phyloP scores from a whole-genome alignment of 2,329 filamentous ascomycete genomes.

The Leptographium lundbergii region DNA sequence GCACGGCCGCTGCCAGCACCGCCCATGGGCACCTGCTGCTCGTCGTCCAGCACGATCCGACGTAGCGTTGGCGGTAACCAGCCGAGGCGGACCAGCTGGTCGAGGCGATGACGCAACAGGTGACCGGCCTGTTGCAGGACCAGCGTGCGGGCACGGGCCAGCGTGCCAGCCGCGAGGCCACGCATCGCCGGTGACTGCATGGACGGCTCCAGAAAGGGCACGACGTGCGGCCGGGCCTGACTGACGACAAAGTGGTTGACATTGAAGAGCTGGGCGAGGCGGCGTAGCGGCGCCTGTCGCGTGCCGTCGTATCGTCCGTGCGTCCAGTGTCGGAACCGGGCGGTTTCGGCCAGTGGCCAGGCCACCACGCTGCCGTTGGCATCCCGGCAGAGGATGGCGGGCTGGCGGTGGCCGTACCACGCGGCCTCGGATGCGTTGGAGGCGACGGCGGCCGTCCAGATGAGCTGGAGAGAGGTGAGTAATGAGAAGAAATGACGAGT shows the following conservation, averaged over 20 bases:
- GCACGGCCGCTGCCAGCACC: slow-evolving; percentile 19
- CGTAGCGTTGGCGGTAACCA: slow-evolving; percentile 58
- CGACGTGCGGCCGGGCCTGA: slow-evolving; percentile 79
- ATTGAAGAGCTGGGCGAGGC: slow-evolving; percentile 75
- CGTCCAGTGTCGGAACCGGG: slow-evolving; percentile 58
- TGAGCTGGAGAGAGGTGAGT: slow-evolving; percentile 30
- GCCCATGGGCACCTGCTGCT: slow-evolving; percentile 41
- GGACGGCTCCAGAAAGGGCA: slow-evolving; percentile 72
- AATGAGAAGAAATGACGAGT: too few species aligned
- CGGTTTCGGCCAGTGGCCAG: slow-evolving; percentile 53
- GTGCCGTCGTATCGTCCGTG: slow-evolving; percentile 41
- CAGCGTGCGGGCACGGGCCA: slow-evolving; percentile 35
- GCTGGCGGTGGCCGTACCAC: slow-evolving; percentile 51
- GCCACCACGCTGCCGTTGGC: slow-evolving; percentile 49
- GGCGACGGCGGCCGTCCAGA: slow-evolving; percentile 67
- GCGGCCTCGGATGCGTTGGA: slow-evolving; percentile 57
- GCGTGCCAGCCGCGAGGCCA: slow-evolving; percentile 30
- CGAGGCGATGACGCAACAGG: slow-evolving; percentile 56
- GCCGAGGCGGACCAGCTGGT: slow-evolving; percentile 67
- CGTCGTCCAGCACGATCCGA: slow-evolving; percentile 67
- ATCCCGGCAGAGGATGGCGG: slow-evolving; percentile 64
- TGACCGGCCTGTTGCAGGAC: slow-evolving; percentile 5
- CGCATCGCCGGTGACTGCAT: slow-evolving; percentile 60
- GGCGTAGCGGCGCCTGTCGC: slow-evolving; percentile 55
- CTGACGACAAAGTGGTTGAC: slow-evolving; percentile 93